These are phyloP conservation scores for Scutellaria baicalensis DNA, from an alignment of 257 asterid species.

Conservation along the genomic window DNA sequence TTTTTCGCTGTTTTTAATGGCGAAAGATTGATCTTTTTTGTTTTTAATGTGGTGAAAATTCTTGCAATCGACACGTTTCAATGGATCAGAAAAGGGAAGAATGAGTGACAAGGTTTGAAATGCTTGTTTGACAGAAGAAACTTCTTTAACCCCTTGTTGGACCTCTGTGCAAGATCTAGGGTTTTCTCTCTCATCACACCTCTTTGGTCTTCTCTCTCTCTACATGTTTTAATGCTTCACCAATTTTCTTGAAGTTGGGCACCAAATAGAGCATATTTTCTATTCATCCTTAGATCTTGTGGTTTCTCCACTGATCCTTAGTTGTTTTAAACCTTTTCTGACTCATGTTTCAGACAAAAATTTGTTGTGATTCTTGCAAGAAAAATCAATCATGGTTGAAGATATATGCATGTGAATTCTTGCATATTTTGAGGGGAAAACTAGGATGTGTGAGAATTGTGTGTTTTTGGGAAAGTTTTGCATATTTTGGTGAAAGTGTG, in stretches of 20 bases:
- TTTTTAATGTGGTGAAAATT: background rate
- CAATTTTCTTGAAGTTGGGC: background rate
- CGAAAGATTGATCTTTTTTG: slow-evolving; percentile 4
- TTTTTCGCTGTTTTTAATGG: slow-evolving; percentile 2
- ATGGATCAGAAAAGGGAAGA: slow-evolving; percentile 5
- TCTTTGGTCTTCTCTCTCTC: slow-evolving; percentile 8
- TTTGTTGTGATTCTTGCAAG: background rate
- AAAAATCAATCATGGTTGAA: background rate
- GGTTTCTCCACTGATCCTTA: slow-evolving; percentile 11
- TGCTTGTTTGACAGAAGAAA: slow-evolving; percentile 23
- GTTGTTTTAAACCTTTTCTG: background rate
- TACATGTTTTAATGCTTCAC: slow-evolving; percentile 16
- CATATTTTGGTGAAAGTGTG: slow-evolving; percentile 9
- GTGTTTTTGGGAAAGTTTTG: slow-evolving; percentile 6
- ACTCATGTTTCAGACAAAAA: background rate
- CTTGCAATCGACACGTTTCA: slow-evolving; percentile 56
- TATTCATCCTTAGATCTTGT: slow-evolving; percentile 42
- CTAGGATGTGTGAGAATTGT: background rate
- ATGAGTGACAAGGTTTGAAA: slow-evolving; percentile 29
- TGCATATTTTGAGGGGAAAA: background rate
- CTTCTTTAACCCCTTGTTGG: slow-evolving; percentile 29
- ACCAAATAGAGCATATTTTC: slow-evolving; percentile 19
- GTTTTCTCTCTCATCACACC: slow-evolving; percentile 33
- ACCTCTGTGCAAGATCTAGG: slow-evolving; percentile 82
- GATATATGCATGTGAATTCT: background rate